Evolutionary conservation across 2,329 filamentous ascomycete genomes (phyloP).

Genomic region (Keithomyces neogunnii): DNA sequence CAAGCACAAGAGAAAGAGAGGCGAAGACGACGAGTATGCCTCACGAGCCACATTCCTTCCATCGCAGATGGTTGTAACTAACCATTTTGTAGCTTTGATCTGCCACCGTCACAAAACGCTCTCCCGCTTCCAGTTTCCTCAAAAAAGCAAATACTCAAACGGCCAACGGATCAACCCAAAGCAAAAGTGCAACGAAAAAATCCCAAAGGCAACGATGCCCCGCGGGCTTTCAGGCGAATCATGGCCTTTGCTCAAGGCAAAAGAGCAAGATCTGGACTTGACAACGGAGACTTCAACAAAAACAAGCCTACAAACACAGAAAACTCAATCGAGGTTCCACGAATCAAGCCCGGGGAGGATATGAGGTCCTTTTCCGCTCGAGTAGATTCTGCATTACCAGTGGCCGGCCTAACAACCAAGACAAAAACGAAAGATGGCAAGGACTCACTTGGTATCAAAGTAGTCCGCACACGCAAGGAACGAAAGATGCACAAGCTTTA

Average conservation of each 20-base stretch:
- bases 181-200: constrained; percentile 36
- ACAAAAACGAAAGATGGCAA: constrained; percentile 47
- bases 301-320: constrained; percentile 11
- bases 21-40: constrained; percentile 45
- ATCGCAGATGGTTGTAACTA: constrained; percentile 3
- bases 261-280: constrained; percentile 53
- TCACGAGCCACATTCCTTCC: not conserved
- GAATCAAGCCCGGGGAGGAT: constrained; percentile 75
- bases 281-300: constrained; percentile 50
- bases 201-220: constrained; percentile 63
- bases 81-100: constrained; percentile 33
- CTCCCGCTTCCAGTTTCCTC: constrained; percentile 39
- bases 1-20: constrained; percentile 67
- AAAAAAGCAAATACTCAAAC: constrained; percentile 18
- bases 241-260: constrained; percentile 66
- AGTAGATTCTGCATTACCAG: constrained; percentile 75
- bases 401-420: constrained; percentile 61
- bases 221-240: constrained; percentile 76
- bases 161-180: constrained; percentile 26
- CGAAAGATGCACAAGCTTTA: constrained; percentile 74
- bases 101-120: constrained; percentile 40
- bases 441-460: constrained; percentile 57
- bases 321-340: constrained; percentile 38
- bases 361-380: constrained; percentile 73
- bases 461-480: constrained; percentile 72